These are phyloP conservation scores for Amaranthus tricolor DNA, from an alignment of 179 eudicot genomes.

Conservation along the genomic window DNA sequence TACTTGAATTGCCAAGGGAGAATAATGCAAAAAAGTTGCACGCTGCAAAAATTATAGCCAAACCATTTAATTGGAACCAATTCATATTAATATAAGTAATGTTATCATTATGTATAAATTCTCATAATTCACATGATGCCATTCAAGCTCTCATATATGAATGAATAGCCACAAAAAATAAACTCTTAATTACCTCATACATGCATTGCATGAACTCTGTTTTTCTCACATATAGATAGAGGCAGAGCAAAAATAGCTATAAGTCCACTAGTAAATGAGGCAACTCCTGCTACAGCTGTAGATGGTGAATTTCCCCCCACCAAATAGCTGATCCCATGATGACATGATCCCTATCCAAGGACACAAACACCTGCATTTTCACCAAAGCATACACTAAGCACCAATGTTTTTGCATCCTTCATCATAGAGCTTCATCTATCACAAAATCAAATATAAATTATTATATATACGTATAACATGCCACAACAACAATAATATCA, in stretches of 20 bases:
- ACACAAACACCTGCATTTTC: constrained; percentile 69
- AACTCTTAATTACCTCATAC: constrained; percentile 55
- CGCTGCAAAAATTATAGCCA: neutral
- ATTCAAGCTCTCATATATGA: constrained; percentile 21
- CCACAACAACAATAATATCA: no score
- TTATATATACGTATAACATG: no score
- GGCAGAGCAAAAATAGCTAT: constrained; percentile 86
- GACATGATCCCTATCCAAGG: constrained; percentile 73
- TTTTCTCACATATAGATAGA: constrained; percentile 67
- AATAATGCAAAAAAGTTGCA: neutral
- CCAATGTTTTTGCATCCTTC: neutral
- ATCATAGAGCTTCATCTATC: neutral
- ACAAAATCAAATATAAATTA: neutral
- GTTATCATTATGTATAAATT: constrained; percentile 41
- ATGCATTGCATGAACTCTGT: constrained; percentile 42
- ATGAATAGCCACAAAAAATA: constrained; percentile 28
- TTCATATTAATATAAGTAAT: constrained; percentile 23
- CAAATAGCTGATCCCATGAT: constrained; percentile 88
- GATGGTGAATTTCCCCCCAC: constrained; percentile 93
- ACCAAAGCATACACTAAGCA: constrained; percentile 15
- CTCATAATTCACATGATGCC: constrained; percentile 28
- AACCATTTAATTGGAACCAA: constrained; percentile 2
- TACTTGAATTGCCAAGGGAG: neutral
- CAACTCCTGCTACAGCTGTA: constrained; percentile 70
- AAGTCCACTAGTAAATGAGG: constrained; percentile 80